Evolutionary conservation across 306 rosid genomes (phyloP), one percentile per base, ranked within the genome.

Genomic region (Lablab purpureus): DNA sequence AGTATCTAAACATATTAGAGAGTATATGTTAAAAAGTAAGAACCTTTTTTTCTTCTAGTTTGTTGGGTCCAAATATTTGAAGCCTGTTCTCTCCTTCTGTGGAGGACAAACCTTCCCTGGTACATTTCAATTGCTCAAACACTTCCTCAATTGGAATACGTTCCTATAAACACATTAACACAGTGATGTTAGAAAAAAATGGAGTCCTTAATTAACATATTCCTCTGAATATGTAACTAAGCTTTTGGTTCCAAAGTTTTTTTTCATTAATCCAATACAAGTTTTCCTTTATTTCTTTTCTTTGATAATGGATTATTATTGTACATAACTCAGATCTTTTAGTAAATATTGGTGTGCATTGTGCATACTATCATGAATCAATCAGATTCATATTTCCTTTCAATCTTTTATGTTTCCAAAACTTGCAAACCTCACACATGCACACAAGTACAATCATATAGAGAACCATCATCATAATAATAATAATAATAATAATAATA

Each of bases 31-130:
- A 54, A 23, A 21, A 73, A 22, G 21, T 55, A 66, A 4, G 17
- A 32, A 94, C 99, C 98, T 91, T 93, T 63, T 91, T 96, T 90
- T 96, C 99, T 86, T 96, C 99, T 72, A 96, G 87, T 74, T 93
- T 96, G 99, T 96, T 96, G 81, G 98, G 98, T 21, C 99, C 99
- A 71, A 96, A 96, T 63, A 96, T 96, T 80, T 84, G 90, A 19
- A 96, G 90, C 88, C 99, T 63, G 79, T 84, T 83, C 68, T 77
- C 94, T 81, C 98, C 99, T 84, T 96, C 99, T 2, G 74, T 70
- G 0, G 88, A 23, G 79, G 83, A 46, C 60, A 96, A 84, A 80
- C 99, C 99, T 84, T 96, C 99, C 70, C 67, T 76, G 23, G 90
- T 65, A 78, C 99, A 96, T 96, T 96, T 93, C 85, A 96, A 41